phyloP scores from a whole-genome alignment of 2,329 filamentous ascomycete genomes.

The Cyphellophora attinorum region DNA sequence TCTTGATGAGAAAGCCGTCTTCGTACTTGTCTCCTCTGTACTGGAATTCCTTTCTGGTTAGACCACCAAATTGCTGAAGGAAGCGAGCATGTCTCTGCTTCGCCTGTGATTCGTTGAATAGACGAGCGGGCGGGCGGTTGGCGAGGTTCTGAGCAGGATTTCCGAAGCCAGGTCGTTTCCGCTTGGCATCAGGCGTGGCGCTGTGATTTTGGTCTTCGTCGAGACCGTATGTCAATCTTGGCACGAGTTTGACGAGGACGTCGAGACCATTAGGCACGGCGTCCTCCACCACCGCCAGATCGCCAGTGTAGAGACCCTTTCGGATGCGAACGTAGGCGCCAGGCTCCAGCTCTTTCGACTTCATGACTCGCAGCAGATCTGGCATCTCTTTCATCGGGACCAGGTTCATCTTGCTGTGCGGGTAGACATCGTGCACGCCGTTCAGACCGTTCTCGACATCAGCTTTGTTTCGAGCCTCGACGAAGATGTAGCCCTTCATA shows the following conservation, averaged over 20 bases:
- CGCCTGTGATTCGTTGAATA: conserved; percentile 89
- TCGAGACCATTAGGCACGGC: conserved; percentile 89
- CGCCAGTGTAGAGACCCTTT: conserved; percentile 71
- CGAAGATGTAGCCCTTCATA: conserved; percentile 92
- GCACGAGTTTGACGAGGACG: conserved; percentile 77
- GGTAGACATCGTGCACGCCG: conserved; percentile 80
- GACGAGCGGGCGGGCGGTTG: conserved; percentile 70
- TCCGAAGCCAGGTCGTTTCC: conserved; percentile 58
- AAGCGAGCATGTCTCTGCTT: conserved; percentile 71
- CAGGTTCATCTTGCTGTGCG: conserved; percentile 73
- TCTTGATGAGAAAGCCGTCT: conserved; percentile 87
- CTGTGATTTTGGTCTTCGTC: conserved; percentile 55
- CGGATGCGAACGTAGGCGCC: conserved; percentile 88
- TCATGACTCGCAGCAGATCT: conserved; percentile 81
- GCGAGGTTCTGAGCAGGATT: conserved; percentile 40
- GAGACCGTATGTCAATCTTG: conserved; percentile 81
- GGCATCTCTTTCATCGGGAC: conserved; percentile 97
- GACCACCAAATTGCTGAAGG: conserved; percentile 38
- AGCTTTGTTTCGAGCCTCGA: conserved; percentile 79
- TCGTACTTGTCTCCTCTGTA: conserved; percentile 86
- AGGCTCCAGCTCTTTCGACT: conserved; percentile 73
- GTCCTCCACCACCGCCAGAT: conserved; percentile 84
- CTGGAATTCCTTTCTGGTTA: conserved; percentile 61
- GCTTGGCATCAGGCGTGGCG: conserved; percentile 52
- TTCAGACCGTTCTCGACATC: conserved; percentile 78